A percentile compares a stretch with the other conserved stretches of the same genome.
Evolutionary conservation across 2,329 filamentous ascomycete species (phyloP).

Genomic region (Colletotrichum shisoi): DNA sequence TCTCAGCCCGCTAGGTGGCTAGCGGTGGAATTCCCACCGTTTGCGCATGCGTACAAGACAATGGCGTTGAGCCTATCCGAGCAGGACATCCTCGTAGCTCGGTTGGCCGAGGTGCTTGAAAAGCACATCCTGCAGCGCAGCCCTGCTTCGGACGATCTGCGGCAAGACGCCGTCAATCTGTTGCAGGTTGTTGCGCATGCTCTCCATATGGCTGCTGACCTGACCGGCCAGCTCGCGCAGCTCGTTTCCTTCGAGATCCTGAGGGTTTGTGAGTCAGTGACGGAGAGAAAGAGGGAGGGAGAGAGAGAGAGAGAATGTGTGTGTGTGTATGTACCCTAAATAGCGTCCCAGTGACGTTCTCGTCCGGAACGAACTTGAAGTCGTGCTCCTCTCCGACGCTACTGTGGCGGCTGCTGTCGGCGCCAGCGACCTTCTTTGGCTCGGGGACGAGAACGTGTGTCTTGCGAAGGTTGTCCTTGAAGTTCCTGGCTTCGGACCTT

Average conservation of each 20-base stretch:
- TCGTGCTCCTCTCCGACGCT: slow-evolving; percentile 14
- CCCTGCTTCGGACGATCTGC: slow-evolving; percentile 57
- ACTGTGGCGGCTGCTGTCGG: slow-evolving; percentile 8
- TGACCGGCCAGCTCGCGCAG: slow-evolving; percentile 57
- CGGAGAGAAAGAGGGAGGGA: background rate
- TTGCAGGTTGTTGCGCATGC: slow-evolving; percentile 61
- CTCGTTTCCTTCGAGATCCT: slow-evolving; percentile 55
- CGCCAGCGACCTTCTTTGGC: slow-evolving; percentile 35
- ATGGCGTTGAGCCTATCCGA: slow-evolving; percentile 47
- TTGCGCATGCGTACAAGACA: background rate
- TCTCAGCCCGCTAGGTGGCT: background rate
- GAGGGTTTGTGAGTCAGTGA: slow-evolving; percentile 11
- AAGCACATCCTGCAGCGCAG: slow-evolving; percentile 59
- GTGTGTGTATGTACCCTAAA: slow-evolving; percentile 44
- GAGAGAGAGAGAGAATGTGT: background rate
- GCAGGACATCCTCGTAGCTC: slow-evolving; percentile 58
- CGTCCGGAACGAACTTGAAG: slow-evolving; percentile 39
- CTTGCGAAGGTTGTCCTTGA: slow-evolving; percentile 59
- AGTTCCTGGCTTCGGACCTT: slow-evolving; percentile 60
- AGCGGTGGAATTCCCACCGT: background rate
- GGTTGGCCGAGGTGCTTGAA: slow-evolving; percentile 55
- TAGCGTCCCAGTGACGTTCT: slow-evolving; percentile 35
- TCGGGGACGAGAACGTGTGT: slow-evolving; percentile 61
- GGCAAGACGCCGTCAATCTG: slow-evolving; percentile 63
- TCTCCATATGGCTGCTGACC: slow-evolving; percentile 64